phyloP scores from a whole-genome alignment of 2,329 filamentous ascomycete species.

The Monosporascus ibericus region DNA sequence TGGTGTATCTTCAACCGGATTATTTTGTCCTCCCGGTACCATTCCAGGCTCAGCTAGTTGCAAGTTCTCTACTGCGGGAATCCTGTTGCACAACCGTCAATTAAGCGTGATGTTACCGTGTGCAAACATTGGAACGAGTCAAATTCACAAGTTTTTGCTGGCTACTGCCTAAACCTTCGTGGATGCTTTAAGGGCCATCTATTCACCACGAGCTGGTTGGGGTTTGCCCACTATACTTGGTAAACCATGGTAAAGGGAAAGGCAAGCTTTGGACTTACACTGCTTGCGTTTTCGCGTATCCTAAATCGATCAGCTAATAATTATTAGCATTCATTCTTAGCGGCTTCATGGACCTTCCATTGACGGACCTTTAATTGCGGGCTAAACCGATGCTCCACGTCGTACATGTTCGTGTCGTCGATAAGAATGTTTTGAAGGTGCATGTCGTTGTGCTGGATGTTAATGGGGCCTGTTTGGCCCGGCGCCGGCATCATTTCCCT shows the following conservation, averaged over 20 bases:
- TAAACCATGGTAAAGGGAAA: neutral
- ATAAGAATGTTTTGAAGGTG: neutral
- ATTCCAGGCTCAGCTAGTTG: too few relatives aligned
- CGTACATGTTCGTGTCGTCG: neutral
- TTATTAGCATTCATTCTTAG: neutral
- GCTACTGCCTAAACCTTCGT: too few relatives aligned
- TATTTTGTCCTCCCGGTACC: too few relatives aligned
- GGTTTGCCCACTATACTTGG: neutral
- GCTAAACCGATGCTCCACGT: neutral
- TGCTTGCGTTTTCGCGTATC: neutral
- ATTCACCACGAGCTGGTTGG: too few relatives aligned
- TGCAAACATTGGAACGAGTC: too few relatives aligned
- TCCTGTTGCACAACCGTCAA: too few relatives aligned
- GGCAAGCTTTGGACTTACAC: neutral
- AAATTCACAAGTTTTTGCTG: too few relatives aligned
- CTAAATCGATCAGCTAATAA: neutral
- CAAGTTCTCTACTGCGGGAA: too few relatives aligned
- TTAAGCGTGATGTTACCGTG: too few relatives aligned
- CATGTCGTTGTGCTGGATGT: neutral
- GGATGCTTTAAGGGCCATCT: too few relatives aligned
- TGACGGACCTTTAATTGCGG: neutral
- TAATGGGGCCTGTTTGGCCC: neutral
- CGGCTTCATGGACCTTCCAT: neutral
- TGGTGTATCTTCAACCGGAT: too few relatives aligned
- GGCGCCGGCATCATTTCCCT: neutral